These are phyloP conservation scores for Chrysosporium keratinophilum DNA, from an alignment of 2,329 filamentous ascomycete species.

Conservation along the genomic window DNA sequence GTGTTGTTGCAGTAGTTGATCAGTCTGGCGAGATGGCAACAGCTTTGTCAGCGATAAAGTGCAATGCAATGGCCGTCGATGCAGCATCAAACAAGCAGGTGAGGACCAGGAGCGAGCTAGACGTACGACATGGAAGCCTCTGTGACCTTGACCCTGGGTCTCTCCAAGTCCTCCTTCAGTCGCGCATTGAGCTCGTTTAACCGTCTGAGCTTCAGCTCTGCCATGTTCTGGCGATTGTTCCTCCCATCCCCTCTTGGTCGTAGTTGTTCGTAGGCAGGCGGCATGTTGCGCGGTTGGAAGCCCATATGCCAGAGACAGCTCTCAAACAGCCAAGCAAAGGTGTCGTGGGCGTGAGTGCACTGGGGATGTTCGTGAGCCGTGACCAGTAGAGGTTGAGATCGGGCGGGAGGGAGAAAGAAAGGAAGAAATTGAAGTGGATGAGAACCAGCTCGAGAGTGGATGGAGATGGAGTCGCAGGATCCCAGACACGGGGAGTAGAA, in stretches of 20 bases:
- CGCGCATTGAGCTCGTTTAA: constrained; percentile 95
- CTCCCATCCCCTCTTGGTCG: constrained; percentile 55
- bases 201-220: constrained; percentile 90
- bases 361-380: not conserved
- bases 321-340: not conserved
- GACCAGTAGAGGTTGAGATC: not conserved
- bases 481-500: constrained; percentile 5
- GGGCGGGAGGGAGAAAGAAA: not conserved
- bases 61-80: not conserved
- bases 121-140: constrained; percentile 78
- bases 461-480: not conserved
- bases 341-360: constrained; percentile 1
- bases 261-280: constrained; percentile 51
- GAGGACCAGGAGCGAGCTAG: constrained; percentile 11
- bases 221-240: constrained; percentile 99
- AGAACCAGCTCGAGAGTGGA: not conserved
- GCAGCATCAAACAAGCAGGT: not conserved
- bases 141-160: constrained; percentile 89
- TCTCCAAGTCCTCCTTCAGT: constrained; percentile 87
- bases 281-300: constrained; percentile 37
- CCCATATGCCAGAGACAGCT: constrained; percentile 5
- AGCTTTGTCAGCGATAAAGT: constrained; percentile 14
- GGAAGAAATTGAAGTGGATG: not conserved
- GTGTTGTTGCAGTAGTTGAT: constrained; percentile 98
- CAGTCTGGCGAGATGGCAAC: constrained; percentile 49